These are phyloP conservation scores for Trypanosoma congolense DNA, from an alignment of 208 protist species.

Conservation along the genomic window DNA sequence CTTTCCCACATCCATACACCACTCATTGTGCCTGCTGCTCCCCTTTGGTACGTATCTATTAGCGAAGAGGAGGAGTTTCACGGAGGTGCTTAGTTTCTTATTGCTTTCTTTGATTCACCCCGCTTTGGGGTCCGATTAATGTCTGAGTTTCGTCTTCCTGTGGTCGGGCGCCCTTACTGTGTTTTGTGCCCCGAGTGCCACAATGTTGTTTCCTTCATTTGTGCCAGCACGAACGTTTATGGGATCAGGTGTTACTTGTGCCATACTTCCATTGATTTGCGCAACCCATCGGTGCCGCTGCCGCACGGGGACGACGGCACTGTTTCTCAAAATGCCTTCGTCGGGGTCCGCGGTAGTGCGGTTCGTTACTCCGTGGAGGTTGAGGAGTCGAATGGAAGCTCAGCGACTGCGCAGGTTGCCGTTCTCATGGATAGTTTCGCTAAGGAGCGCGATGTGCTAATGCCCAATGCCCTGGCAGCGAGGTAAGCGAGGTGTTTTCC, in stretches of 20 bases:
- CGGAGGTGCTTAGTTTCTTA: too few species aligned
- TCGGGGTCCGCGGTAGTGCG: constrained; percentile 3
- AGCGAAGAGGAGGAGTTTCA: too few species aligned
- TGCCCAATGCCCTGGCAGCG: constrained; percentile 50
- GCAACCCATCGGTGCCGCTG: constrained; percentile 45
- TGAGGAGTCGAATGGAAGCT: constrained; percentile 40
- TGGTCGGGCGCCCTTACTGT: constrained; percentile 53
- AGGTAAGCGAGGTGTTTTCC: constrained; percentile 62
- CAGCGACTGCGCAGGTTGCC: constrained; percentile 54
- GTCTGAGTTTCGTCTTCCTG: constrained; percentile 26
- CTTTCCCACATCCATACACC: too few species aligned
- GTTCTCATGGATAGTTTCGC: constrained; percentile 33
- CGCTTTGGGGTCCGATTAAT: too few species aligned
- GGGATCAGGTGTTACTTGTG: constrained; percentile 61
- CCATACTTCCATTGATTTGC: constrained; percentile 60
- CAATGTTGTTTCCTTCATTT: constrained; percentile 57
- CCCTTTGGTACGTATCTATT: too few species aligned
- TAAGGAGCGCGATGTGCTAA: constrained; percentile 52
- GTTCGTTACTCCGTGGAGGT: constrained; percentile 52
- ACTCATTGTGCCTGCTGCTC: too few species aligned
- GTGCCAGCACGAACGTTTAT: constrained; percentile 36
- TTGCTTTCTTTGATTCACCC: too few species aligned
- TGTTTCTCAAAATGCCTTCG: constrained; percentile 7
- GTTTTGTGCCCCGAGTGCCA: constrained; percentile 70
- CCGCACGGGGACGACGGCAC: constrained; percentile 27